Conservation (phyloP, 306 rosid genomes). For the Castanospermum australe region DNA sequence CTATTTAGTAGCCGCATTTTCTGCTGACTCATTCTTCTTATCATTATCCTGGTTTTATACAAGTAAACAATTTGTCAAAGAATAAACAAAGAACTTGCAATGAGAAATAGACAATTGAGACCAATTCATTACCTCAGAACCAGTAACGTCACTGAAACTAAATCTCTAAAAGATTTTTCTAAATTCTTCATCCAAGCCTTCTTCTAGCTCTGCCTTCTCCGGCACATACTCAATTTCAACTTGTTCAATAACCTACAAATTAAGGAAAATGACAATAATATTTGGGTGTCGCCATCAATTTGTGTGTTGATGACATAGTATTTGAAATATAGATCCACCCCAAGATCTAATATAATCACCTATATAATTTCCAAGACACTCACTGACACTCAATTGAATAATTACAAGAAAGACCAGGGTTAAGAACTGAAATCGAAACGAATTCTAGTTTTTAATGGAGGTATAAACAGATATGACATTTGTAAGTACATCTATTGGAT, state of each 20-base stretch:
- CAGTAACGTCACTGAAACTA: constrained; percentile 54
- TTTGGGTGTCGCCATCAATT: background rate
- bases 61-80: constrained; percentile 4
- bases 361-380: constrained; percentile 7
- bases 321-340: background rate
- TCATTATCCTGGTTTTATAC: constrained; percentile 56
- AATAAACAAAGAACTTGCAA: background rate
- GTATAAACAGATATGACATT: background rate
- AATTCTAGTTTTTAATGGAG: background rate
- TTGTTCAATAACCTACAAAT: constrained; percentile 58
- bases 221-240: constrained; percentile 89
- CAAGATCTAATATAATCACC: background rate
- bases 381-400: background rate
- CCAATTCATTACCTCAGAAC: constrained; percentile 49
- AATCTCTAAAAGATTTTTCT: constrained; percentile 84
- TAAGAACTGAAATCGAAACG: constrained; percentile 6
- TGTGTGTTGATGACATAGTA: background rate
- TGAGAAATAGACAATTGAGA: background rate
- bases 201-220: constrained; percentile 76
- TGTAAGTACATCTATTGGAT: background rate
- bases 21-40: constrained; percentile 65
- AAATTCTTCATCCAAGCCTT: constrained; percentile 79
- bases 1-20: constrained; percentile 57
- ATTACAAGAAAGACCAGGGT: background rate
- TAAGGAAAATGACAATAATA: background rate